Base-by-base conservation (phyloP, 169 alveolate species). In the Nephromyces sp. region DNA sequence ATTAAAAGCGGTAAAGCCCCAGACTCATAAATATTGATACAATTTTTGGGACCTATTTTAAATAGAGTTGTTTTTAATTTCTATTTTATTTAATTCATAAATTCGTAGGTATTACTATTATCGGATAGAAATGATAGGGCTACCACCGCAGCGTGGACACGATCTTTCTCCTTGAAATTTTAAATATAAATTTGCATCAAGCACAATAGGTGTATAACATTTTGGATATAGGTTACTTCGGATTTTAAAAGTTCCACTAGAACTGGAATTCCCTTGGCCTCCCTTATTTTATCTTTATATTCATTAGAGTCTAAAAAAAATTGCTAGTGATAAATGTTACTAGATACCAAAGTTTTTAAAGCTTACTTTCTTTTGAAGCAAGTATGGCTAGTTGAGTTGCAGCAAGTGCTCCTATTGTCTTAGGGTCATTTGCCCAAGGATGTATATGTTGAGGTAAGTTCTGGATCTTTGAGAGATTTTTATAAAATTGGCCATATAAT, bases 401-500 rank as follows among this genome's bases (percentile, higher is more conserved):
- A 3, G 98, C 94, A 25, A 93, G 85, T n/a, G 97, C 94, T 15
- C 97, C 97, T 32, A 93, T 88, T n/a, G 97, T 92, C 74, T 84
- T 88, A 24, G 98, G 98, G 71, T 91, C 93, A 3, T 91, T 95
- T 1, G 98, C 98, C 97, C 98, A 93, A 3, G 97, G 94, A 74
- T 93, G 98, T 88, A 93, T 78, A 35, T 87, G 85, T 68, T 82
- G 91, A 69, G 90, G 94, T 53, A 90, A 69, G 69, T 88, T 86
- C 75, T 85, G 91, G 30, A 89, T 90, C 91, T 90, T 78, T 28
- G 61, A 51, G 32, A 1, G 15, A 52, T 70, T 24, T 34, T 35
- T 0, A 52, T 3, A 1, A 2, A 35, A 31, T 5, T 29, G 64
- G 28, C 29, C 52, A 28, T 22, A 5, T 6, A 34, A 6, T n/a